Evolutionary conservation across 2,329 filamentous ascomycete genomes (phyloP).

Genomic region (Ceratocystis variospora): DNA sequence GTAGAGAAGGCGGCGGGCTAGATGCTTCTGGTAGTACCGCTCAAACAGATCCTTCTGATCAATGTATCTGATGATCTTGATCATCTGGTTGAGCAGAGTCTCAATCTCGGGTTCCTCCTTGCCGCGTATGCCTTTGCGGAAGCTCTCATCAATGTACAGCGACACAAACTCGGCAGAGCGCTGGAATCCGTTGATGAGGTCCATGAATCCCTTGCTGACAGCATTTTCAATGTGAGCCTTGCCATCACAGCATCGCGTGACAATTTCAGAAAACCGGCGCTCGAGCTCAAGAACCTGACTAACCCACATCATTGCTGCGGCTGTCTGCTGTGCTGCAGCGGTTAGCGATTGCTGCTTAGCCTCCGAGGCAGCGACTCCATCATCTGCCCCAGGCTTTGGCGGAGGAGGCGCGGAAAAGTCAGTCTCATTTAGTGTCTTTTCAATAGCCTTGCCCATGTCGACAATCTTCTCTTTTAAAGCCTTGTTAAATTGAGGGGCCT

Average conservation of each 20-base stretch:
- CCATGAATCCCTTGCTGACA: slow-evolving; percentile 72
- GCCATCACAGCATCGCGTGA: slow-evolving; percentile 54
- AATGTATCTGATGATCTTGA: slow-evolving; percentile 74
- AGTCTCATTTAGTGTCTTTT: slow-evolving; percentile 47
- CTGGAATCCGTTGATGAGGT: slow-evolving; percentile 84
- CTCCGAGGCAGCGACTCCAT: slow-evolving; percentile 28
- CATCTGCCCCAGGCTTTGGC: slow-evolving; percentile 25
- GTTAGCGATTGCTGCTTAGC: slow-evolving; percentile 20
- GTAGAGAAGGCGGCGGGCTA: slow-evolving; percentile 74
- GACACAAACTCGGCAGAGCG: slow-evolving; percentile 87
- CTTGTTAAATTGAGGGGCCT: slow-evolving; percentile 54
- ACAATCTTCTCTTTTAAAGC: slow-evolving; percentile 63
- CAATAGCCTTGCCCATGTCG: slow-evolving; percentile 70
- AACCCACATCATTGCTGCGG: slow-evolving; percentile 86
- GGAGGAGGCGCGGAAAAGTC: slow-evolving; percentile 33
- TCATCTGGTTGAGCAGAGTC: slow-evolving; percentile 71
- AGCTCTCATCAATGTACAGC: slow-evolving; percentile 89
- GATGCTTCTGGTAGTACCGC: slow-evolving; percentile 94
- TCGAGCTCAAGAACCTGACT: slow-evolving; percentile 78
- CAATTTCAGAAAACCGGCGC: slow-evolving; percentile 75
- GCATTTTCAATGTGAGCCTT: slow-evolving; percentile 70
- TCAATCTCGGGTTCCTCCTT: slow-evolving; percentile 84
- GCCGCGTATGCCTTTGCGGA: slow-evolving; percentile 85
- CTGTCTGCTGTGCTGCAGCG: slow-evolving; percentile 62
- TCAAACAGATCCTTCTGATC: slow-evolving; percentile 91